Percentiles rank a stretch among this genome's conserved stretches.
Evolutionary conservation across 306 rosid genomes (phyloP).

Genomic region (Urtica urens): DNA sequence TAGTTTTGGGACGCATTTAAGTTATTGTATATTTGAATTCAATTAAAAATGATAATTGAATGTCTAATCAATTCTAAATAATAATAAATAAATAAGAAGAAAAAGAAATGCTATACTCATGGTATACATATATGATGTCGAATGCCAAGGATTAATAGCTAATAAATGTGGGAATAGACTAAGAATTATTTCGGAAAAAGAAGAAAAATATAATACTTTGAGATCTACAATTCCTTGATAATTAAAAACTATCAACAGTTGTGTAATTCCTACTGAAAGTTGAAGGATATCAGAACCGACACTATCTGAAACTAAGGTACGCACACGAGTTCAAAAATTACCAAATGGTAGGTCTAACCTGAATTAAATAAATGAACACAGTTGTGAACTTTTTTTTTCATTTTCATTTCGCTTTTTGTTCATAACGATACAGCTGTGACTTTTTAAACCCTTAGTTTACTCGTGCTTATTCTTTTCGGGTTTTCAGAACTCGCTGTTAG

Average conservation of each 20-base stretch:
- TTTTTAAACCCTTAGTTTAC: not conserved
- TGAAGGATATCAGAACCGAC: not conserved
- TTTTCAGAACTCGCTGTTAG: too few species aligned
- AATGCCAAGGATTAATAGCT: not conserved
- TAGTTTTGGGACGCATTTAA: too few species aligned
- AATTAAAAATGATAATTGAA: too few species aligned
- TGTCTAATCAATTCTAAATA: too few species aligned
- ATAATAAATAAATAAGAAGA: too few species aligned
- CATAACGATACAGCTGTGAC: not conserved
- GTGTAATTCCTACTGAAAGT: not conserved
- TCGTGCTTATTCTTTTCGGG: too few species aligned
- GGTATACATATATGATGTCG: not conserved
- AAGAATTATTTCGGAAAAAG: not conserved
- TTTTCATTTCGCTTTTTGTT: too few species aligned
- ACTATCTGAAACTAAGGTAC: not conserved
- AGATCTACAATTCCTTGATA: constrained; percentile 2
- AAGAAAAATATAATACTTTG: not conserved
- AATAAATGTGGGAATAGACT: constrained; percentile 1
- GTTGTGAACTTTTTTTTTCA: not conserved
- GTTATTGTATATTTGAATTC: too few species aligned
- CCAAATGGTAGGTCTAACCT: constrained; percentile 4
- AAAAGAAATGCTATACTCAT: too few species aligned
- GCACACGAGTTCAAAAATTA: not conserved
- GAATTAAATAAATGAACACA: not conserved
- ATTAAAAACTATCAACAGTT: not conserved